Evolutionary conservation across 441 rosid genomes (phyloP).

Genomic region (Pelargonium hybrid): DNA sequence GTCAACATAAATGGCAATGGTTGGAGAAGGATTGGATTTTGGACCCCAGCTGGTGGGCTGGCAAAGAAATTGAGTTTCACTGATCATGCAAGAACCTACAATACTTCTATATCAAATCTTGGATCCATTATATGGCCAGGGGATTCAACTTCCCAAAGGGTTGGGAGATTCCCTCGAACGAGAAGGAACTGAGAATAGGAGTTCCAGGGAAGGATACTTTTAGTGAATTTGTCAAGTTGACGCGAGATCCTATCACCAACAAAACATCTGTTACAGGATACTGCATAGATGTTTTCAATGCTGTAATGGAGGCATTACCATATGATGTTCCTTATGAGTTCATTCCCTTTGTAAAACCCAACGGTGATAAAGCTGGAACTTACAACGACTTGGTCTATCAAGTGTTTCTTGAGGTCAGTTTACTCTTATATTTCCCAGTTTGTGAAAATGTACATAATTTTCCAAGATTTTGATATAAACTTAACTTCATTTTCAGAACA

Average conservation of each 20-base stretch:
- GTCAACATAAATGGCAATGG: slow-evolving; percentile 33
- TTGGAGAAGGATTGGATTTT: slow-evolving; percentile 36
- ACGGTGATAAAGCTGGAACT: slow-evolving; percentile 20
- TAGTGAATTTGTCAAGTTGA: slow-evolving; percentile 28
- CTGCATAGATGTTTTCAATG: slow-evolving; percentile 40
- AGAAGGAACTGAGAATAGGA: slow-evolving; percentile 31
- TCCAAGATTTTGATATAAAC: neutral
- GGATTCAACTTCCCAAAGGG: slow-evolving; percentile 39
- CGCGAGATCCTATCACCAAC: slow-evolving; percentile 22
- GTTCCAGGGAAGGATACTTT: slow-evolving; percentile 37
- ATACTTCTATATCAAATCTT: slow-evolving; percentile 30
- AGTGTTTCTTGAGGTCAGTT: slow-evolving; percentile 34
- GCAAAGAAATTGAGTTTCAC: slow-evolving; percentile 14
- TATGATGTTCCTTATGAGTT: slow-evolving; percentile 31
- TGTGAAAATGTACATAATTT: too few species aligned
- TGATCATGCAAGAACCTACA: slow-evolving; percentile 7
- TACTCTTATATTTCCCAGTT: neutral
- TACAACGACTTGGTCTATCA: slow-evolving; percentile 35
- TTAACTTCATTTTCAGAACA: slow-evolving; percentile 18
- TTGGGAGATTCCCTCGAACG: slow-evolving; percentile 42
- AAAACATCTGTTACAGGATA: slow-evolving; percentile 21
- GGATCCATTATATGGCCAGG: slow-evolving; percentile 51
- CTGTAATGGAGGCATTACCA: slow-evolving; percentile 29
- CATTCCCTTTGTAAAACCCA: slow-evolving; percentile 23
- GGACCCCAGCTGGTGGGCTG: slow-evolving; percentile 34